These are phyloP conservation scores for Malassezia pachydermatis DNA, from an alignment of 1,284 basidiomycete species.

Conservation along the genomic window DNA sequence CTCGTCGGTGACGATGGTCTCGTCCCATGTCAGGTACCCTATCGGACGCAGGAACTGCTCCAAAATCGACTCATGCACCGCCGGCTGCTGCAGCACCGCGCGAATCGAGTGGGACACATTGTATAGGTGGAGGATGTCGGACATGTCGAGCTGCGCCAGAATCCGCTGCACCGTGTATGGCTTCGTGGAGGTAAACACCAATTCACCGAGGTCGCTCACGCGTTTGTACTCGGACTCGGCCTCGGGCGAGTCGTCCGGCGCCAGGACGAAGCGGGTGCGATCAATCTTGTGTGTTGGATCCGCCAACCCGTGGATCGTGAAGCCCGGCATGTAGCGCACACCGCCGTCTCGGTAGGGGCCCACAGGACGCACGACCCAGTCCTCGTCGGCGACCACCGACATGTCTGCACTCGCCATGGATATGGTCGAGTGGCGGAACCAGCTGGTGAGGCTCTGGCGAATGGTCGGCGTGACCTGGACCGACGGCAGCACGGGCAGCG, in stretches of 20 bases:
- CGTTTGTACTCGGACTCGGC: no score
- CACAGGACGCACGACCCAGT: conserved; percentile 23
- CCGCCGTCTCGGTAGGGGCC: conserved; percentile 29
- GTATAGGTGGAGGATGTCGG: conserved; percentile 36
- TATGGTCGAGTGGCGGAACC: conserved; percentile 8
- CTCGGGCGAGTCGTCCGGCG: no score
- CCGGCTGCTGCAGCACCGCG: conserved; percentile 21
- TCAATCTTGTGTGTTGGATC: conserved; percentile 21
- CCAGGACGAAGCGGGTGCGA: conserved; percentile 33
- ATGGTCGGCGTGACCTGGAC: background rate
- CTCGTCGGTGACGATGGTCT: conserved; percentile 9
- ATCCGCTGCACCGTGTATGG: conserved; percentile 17
- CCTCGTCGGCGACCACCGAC: conserved; percentile 17
- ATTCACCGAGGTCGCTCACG: background rate
- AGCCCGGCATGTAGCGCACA: conserved; percentile 31
- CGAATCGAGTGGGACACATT: conserved; percentile 33
- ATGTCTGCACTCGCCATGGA: conserved; percentile 7
- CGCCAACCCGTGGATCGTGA: conserved; percentile 29
- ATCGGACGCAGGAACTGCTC: conserved; percentile 32
- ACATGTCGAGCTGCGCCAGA: conserved; percentile 31
- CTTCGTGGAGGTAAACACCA: background rate
- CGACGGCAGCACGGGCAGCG: conserved; percentile 5
- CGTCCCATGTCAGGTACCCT: conserved; percentile 33
- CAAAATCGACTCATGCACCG: conserved; percentile 30
- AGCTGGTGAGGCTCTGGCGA: background rate